Percentiles rank a stretch among this genome's conserved stretches.
phyloP scores from a whole-genome alignment of 129 eudicot species.

The Chrysanthemum makinoi region DNA sequence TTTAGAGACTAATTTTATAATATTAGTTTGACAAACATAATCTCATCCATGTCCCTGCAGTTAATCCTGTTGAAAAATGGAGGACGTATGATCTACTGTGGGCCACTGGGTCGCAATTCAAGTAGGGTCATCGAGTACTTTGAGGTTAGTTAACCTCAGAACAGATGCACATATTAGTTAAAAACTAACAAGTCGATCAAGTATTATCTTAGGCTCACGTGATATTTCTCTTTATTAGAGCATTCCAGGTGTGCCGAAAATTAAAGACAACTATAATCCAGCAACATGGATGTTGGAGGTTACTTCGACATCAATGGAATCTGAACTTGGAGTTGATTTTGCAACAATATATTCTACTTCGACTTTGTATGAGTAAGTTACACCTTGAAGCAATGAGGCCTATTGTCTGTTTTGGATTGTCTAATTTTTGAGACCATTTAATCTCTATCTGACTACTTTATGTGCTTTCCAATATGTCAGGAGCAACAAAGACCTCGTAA shows the following conservation, averaged over 20 bases:
- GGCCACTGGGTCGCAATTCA: constrained; percentile 55
- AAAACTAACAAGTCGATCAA: constrained; percentile 6
- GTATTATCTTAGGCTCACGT: background rate
- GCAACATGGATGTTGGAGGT: constrained; percentile 74
- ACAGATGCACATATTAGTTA: background rate
- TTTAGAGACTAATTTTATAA: background rate
- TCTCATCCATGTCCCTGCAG: constrained; percentile 26
- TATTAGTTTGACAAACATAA: background rate
- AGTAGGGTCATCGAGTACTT: constrained; percentile 55
- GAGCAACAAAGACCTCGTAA: constrained; percentile 32
- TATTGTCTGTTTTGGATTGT: background rate
- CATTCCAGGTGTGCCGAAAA: constrained; percentile 48
- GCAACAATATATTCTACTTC: constrained; percentile 42
- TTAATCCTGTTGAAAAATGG: constrained; percentile 61
- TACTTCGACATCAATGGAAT: constrained; percentile 58
- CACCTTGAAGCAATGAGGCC: background rate
- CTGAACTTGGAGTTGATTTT: constrained; percentile 58
- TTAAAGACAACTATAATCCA: constrained; percentile 56
- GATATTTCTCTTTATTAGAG: constrained; percentile 28
- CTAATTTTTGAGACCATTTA: background rate
- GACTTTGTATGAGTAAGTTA: constrained; percentile 37
- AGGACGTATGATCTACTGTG: constrained; percentile 64
- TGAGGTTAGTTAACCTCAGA: constrained; percentile 33
- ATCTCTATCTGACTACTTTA: background rate
- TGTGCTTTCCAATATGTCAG: constrained; percentile 14